These are phyloP conservation scores for Pythium scleroteichum DNA, from an alignment of 352 stramenopile species.

Conservation along the genomic window DNA sequence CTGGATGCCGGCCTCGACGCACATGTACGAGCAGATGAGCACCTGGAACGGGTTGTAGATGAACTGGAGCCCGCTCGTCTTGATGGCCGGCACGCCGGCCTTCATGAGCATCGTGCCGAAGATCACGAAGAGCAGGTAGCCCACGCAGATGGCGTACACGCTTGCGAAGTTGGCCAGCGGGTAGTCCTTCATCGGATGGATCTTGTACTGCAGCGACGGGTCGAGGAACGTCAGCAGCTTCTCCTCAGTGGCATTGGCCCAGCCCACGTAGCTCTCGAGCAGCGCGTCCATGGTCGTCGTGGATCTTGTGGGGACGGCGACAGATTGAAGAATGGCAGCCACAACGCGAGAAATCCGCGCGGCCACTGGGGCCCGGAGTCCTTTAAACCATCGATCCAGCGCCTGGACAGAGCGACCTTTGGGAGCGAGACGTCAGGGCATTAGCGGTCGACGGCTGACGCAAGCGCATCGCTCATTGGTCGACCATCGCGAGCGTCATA, in stretches of 20 bases:
- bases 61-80: slow-evolving; percentile 89
- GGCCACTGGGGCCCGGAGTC: neutral
- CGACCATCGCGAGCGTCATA: neutral
- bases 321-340: no score
- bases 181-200: slow-evolving; percentile 56
- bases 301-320: neutral
- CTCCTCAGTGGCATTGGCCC: slow-evolving; percentile 51
- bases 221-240: slow-evolving; percentile 59
- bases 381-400: no score
- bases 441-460: neutral
- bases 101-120: slow-evolving; percentile 73
- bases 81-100: slow-evolving; percentile 53
- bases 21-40: slow-evolving; percentile 96
- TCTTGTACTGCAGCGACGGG: slow-evolving; percentile 53
- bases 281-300: slow-evolving; percentile 24
- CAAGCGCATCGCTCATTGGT: neutral
- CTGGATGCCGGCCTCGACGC: slow-evolving; percentile 90
- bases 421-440: no score
- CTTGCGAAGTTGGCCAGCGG: slow-evolving; percentile 59
- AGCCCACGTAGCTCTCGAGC: slow-evolving; percentile 30
- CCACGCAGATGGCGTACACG: slow-evolving; percentile 53
- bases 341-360: neutral
- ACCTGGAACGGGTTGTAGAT: slow-evolving; percentile 97
- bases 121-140: slow-evolving; percentile 67
- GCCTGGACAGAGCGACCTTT: no score